Conservation (phyloP, 345 rosid genomes). For the Citrus reticulata region DNA sequence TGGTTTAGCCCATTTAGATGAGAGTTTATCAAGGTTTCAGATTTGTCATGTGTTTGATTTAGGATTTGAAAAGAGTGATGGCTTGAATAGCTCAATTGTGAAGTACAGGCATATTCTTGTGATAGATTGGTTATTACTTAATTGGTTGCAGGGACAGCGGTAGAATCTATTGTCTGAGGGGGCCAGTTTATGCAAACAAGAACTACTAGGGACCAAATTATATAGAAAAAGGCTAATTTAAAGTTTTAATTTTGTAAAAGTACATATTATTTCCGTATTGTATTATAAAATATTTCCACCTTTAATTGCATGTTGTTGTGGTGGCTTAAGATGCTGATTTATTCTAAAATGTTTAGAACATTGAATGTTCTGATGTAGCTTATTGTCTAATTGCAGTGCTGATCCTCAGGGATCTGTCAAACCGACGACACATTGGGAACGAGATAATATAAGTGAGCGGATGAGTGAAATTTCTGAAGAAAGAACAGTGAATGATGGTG, state of each 20-base stretch:
- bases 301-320: background rate
- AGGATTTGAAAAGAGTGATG: background rate
- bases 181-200: background rate
- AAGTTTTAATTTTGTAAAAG: too few relatives aligned
- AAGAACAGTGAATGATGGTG: conserved; percentile 36
- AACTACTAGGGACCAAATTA: background rate
- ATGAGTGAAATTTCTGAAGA: conserved; percentile 34
- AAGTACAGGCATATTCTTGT: background rate
- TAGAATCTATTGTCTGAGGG: background rate
- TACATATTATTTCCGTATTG: background rate
- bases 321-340: background rate
- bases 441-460: conserved; percentile 24
- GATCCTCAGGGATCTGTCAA: conserved; percentile 42
- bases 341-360: background rate
- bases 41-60: background rate
- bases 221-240: background rate
- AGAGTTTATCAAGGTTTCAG: background rate
- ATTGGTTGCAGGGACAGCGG: background rate
- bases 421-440: conserved; percentile 28
- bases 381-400: conserved; percentile 42
- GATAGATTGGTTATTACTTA: background rate
- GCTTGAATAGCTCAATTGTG: background rate
- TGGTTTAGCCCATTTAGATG: background rate
- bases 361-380: background rate
- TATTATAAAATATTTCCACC: background rate